phyloP scores from a whole-genome alignment of 2,329 filamentous ascomycete species.

The Apiospora hydei region DNA sequence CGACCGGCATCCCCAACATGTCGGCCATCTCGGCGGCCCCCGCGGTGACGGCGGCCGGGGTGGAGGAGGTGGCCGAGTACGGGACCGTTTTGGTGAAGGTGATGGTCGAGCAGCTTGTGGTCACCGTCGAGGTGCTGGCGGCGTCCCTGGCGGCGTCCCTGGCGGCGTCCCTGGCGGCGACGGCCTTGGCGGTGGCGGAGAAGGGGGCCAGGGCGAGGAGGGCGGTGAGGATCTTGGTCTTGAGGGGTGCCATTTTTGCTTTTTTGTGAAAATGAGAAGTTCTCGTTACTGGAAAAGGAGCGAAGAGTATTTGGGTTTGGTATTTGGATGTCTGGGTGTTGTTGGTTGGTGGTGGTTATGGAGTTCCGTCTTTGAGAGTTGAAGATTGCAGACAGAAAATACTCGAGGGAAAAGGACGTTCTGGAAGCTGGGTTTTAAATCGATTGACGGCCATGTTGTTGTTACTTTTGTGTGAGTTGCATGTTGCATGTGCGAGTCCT shows the following conservation, averaged over 20 bases:
- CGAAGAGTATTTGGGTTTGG: background rate
- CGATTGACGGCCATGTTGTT: background rate
- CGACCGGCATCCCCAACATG: background rate
- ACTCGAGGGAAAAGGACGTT: background rate
- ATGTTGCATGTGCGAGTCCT: background rate
- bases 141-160: background rate
- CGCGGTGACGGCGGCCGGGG: background rate
- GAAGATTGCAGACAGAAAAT: background rate
- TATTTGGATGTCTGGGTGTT: background rate
- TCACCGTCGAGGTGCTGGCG: background rate
- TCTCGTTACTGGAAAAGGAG: background rate
- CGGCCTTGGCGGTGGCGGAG: background rate
- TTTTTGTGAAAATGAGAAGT: background rate
- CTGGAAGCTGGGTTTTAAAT: background rate
- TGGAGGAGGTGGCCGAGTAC: background rate
- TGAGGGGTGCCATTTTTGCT: background rate
- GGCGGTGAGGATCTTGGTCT: background rate
- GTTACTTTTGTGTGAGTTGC: background rate
- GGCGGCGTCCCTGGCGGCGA: background rate
- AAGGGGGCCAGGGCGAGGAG: background rate
- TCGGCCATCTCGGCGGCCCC: background rate
- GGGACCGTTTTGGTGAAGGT: background rate
- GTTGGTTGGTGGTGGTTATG: background rate
- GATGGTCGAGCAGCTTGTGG: constrained; percentile 1
- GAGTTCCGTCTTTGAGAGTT: background rate